These are phyloP conservation scores for Wickerhamiella allomyrinae DNA, from an alignment of 805 yeast species.

Conservation along the genomic window DNA sequence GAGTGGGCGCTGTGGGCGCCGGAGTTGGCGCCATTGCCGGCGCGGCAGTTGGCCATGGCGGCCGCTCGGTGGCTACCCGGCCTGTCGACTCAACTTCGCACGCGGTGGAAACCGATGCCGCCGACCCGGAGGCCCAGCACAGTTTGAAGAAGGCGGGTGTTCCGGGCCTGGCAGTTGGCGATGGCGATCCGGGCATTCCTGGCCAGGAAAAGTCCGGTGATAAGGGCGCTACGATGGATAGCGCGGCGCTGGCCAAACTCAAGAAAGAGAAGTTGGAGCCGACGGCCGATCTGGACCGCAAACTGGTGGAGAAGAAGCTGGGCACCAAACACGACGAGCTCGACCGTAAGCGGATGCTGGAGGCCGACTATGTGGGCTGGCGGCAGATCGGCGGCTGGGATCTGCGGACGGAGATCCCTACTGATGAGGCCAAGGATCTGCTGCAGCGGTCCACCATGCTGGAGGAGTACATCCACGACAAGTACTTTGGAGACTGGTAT, in stretches of 20 bases:
- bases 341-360: constrained; percentile 31
- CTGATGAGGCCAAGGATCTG: constrained; percentile 54
- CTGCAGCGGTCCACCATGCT: constrained; percentile 55
- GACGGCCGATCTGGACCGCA: constrained; percentile 6
- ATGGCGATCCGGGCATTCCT: constrained; percentile 15
- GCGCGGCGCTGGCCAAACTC: constrained; percentile 4
- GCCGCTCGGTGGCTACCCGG: constrained; percentile 10
- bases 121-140: constrained; percentile 5
- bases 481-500: constrained; percentile 88
- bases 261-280: constrained; percentile 3
- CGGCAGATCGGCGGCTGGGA: constrained; percentile 85
- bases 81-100: constrained; percentile 20
- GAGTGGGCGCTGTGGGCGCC: not conserved
- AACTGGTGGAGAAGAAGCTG: constrained; percentile 10
- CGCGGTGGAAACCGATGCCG: constrained; percentile 5
- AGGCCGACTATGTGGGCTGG: constrained; percentile 79
- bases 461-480: constrained; percentile 63
- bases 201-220: constrained; percentile 8
- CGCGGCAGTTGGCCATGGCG: not conserved
- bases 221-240: not conserved
- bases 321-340: constrained; percentile 22
- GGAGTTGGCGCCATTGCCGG: not conserved
- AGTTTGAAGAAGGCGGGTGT: constrained; percentile 15
- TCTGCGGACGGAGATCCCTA: constrained; percentile 31
- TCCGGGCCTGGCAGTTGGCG: constrained; percentile 18